Base-by-base conservation (phyloP, 1,284 basidiomycete species). In the Caloboletus firmus region DNA sequence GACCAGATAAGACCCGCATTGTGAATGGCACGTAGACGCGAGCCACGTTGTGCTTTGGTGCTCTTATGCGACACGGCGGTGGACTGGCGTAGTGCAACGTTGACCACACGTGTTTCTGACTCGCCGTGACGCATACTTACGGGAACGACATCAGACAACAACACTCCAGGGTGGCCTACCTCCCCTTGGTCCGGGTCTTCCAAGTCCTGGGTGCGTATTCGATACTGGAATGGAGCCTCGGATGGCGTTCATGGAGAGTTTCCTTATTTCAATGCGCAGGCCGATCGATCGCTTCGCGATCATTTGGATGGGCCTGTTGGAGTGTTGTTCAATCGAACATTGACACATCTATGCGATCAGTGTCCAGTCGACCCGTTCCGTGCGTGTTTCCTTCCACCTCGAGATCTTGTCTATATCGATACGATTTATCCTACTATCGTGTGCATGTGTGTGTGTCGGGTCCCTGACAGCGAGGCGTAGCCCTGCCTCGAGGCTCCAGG, bases 51-150 rank as follows among this genome's bases (percentile, higher is more conserved):
- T 32, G 18, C 18, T 10, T 13, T 28, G 5, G 9, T 13, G 18
- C 26, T 20, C 18, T 36, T 17, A 22, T 36, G 39, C 26, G 22
- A 45, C 22, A 24, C 17, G 13, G 41, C 41, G 35, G 22, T 31
- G 28, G 51, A 24, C 26, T 46, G 46, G 9, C 44, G n/a, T 30
- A 10, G 26, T 9, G 34, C 59, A 66, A 67, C 63, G 66, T 60
- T 64, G 66, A 36, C 20, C 36, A 66, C 62, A 56, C 62, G 60
- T 64, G 62, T 59, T 37, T 26, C 30, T 51, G 62, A 57, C 40
- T 49, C 48, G 44, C 40, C 40, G 34, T 40, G 42, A 49, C 45
- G 31, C 10, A 36, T 15, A 20, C 28, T 20, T 22, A 28, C 10
- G 31, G 24, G 17, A 3, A 32, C 45, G 34, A 41, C 45, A 22